phyloP scores from a whole-genome alignment of 371 early-diverging fungal genomes.

The Rhizopus arrhizus region DNA sequence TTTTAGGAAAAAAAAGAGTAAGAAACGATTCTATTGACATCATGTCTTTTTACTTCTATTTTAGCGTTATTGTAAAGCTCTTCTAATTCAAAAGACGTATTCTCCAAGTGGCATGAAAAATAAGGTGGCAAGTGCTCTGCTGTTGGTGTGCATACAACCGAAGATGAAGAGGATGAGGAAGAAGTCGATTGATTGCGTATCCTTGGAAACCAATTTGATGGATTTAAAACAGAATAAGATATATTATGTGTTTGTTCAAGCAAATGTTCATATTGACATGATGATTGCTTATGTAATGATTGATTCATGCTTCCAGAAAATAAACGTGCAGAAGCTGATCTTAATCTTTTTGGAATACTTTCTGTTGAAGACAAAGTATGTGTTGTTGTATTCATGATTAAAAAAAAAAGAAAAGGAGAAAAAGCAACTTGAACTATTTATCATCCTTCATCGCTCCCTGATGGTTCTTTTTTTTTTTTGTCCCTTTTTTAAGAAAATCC shows the following conservation, averaged over 20 bases:
- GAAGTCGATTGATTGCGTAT: conserved; percentile 23
- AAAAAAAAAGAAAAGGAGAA: conserved; percentile 1
- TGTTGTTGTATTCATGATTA: neutral
- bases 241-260: neutral
- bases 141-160: conserved; percentile 16
- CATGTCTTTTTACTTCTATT: conserved; percentile 19
- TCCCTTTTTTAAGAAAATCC: too few species aligned
- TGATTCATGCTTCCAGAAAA: conserved; percentile 9
- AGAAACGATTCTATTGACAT: too few species aligned
- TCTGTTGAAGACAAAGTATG: conserved; percentile 8
- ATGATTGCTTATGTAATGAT: conserved; percentile 5
- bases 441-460: too few species aligned
- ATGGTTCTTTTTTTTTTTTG: neutral
- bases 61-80: conserved; percentile 20
- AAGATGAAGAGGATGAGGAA: conserved; percentile 17
- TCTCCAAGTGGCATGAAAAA: conserved; percentile 3
- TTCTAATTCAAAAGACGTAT: conserved; percentile 23
- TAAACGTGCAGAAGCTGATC: conserved; percentile 24
- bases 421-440: neutral
- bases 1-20: neutral
- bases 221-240: conserved; percentile 3
- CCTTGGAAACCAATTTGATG: conserved; percentile 25
- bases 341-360: conserved; percentile 20
- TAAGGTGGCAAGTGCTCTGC: conserved; percentile 1
- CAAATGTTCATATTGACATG: conserved; percentile 1